phyloP scores from a whole-genome alignment of 192 early-diverging fungal species.

The Umbelopsis sp. region DNA sequence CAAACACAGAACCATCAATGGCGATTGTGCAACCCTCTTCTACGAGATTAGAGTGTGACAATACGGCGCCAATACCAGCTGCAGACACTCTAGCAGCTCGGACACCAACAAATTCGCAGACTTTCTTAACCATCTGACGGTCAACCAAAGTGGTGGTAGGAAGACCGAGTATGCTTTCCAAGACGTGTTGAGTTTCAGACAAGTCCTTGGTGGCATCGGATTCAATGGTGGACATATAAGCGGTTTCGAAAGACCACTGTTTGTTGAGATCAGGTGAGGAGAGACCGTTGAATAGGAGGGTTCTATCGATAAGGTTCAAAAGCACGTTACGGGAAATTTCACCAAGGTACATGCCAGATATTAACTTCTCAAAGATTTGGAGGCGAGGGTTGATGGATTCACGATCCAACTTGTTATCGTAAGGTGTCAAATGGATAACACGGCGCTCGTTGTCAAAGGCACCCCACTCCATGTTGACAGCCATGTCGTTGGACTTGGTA shows the following conservation, averaged over 20 bases:
- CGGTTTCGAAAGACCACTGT: conserved; percentile 66
- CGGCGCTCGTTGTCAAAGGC: conserved; percentile 73
- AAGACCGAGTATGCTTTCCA: conserved; percentile 64
- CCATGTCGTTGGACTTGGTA: conserved; percentile 55
- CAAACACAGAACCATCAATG: conserved; percentile 83
- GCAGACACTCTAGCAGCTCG: conserved; percentile 79
- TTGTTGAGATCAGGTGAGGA: conserved; percentile 57
- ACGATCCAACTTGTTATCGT: conserved; percentile 78
- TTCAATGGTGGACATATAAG: conserved; percentile 64
- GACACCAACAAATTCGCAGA: conserved; percentile 76
- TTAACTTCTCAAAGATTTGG: conserved; percentile 87
- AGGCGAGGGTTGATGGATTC: conserved; percentile 46
- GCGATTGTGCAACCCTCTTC: conserved; percentile 60
- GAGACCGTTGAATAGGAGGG: conserved; percentile 68
- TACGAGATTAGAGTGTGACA: conserved; percentile 6
- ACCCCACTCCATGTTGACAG: conserved; percentile 93
- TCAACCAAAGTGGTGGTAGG: conserved; percentile 65
- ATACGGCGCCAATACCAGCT: conserved; percentile 33
- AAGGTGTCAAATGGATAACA: conserved; percentile 73
- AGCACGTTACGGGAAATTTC: conserved; percentile 76
- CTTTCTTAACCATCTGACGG: conserved; percentile 71
- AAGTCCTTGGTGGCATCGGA: conserved; percentile 63
- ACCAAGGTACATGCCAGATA: conserved; percentile 87
- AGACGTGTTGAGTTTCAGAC: conserved; percentile 55
- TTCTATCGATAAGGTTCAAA: conserved; percentile 72